These are phyloP conservation scores for Pythium utonaiense DNA, from an alignment of 352 stramenopile species.

Conservation along the genomic window DNA sequence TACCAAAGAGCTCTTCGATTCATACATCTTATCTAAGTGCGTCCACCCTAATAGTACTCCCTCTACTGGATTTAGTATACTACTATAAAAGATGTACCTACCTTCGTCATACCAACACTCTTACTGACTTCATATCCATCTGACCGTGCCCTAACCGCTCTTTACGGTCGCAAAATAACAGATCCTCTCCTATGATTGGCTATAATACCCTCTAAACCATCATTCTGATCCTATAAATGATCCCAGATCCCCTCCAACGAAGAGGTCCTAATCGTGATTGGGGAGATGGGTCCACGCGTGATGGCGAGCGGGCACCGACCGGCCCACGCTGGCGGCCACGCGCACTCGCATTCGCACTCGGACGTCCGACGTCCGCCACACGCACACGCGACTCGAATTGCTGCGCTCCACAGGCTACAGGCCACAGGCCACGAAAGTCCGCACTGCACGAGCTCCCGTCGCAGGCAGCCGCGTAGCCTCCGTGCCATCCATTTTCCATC, in stretches of 20 bases:
- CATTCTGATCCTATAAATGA: slow-evolving; percentile 6
- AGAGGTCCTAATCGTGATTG: slow-evolving; percentile 5
- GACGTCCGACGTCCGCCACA: background rate
- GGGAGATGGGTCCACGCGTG: slow-evolving; percentile 8
- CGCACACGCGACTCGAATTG: background rate
- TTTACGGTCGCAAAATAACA: background rate
- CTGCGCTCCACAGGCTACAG: no score
- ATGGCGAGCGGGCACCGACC: background rate
- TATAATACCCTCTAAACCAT: slow-evolving; percentile 1
- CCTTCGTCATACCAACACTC: slow-evolving; percentile 6
- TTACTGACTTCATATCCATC: slow-evolving; percentile 10
- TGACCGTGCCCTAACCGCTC: background rate
- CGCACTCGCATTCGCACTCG: background rate
- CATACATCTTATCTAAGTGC: background rate
- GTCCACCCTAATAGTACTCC: no score
- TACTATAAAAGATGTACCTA: background rate
- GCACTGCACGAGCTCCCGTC: no score
- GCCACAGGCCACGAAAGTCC: no score
- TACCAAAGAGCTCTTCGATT: background rate
- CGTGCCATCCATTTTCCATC: background rate
- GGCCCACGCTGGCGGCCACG: background rate
- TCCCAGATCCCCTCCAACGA: background rate
- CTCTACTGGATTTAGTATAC: no score
- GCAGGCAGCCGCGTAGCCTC: no score
- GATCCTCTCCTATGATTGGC: background rate